Conservation (phyloP, 164 flowering plant species). For the Paratinospora sagittata region DNA sequence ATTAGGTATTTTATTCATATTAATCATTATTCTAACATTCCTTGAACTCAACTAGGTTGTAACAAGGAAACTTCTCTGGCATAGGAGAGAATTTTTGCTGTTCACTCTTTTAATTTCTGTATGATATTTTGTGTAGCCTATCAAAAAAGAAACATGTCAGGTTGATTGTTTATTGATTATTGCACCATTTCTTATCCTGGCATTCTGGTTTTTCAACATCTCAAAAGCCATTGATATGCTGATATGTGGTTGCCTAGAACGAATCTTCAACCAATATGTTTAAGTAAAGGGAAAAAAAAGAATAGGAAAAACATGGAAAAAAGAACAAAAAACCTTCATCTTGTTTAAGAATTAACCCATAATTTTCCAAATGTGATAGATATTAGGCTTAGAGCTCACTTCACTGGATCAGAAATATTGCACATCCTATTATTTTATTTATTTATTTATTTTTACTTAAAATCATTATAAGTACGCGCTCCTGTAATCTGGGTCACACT, state of each 20-base stretch:
- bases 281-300: background rate
- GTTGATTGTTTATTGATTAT: too few relatives aligned
- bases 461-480: background rate
- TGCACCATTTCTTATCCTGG: too few relatives aligned
- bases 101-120: background rate
- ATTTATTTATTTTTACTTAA: background rate
- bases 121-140: background rate
- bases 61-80: background rate
- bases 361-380: too few relatives aligned
- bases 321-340: background rate
- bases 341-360: background rate
- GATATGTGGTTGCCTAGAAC: too few relatives aligned
- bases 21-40: too few relatives aligned
- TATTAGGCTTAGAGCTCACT: background rate
- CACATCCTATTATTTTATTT: too few relatives aligned
- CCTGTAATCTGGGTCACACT: background rate
- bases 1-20: too few relatives aligned
- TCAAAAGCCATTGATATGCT: too few relatives aligned
- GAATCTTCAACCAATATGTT: background rate
- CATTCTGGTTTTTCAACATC: too few relatives aligned
- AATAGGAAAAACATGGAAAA: background rate
- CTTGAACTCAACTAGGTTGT: background rate
- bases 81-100: background rate
- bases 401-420: background rate
- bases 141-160: background rate